Base-by-base conservation (phyloP, 2,329 filamentous ascomycete genomes). In the Fusarium floridanum region DNA sequence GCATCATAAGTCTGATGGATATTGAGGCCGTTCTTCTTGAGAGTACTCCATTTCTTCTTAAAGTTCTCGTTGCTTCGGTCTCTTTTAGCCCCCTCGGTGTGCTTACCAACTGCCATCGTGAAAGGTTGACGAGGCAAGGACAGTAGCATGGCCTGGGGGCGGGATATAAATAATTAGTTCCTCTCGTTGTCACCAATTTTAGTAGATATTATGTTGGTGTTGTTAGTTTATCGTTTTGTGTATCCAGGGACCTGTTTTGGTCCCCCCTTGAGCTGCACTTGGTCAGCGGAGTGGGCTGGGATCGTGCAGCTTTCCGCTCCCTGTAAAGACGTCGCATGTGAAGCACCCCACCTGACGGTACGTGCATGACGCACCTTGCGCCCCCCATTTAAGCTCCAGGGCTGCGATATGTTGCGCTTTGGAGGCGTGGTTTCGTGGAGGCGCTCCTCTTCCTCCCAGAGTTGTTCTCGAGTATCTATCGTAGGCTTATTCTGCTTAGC, bases 11-110 rank as follows among this genome's bases (percentile, higher is more conserved):
- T 24, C 50, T 61, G 20, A 39, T 73, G 34, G 32, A 70, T 63
- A 41, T 22, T 53, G 16, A 70, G 41, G 50, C 67, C 24, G 16
- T 66, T 70, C 10, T 70, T 70, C 63, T 70, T 63, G 6, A 66
- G 39, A 29, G 50, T 70, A 27, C 32, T 59, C 59, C 11, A 66
- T 66, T 60, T 66, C 59, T 66, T 70, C 59, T 62, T 70, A 1
- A 66, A 70, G 59, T 66, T 70, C 41, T 70, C n/a, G 55, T 63
- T 66, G 24, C 67, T 70, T 59, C 39, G 22, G 50, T 70, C 63
- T 66, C 67, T 70, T 24, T 66, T 70, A 16, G n/a, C 27, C 22
- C 43, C 62, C 10, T 20, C 5, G 12, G 48, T 12, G 37, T 64
- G 41, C 53, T 68, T 55, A 60, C n/a, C 4, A 48, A 37, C 11